phyloP scores from a whole-genome alignment of 1,284 basidiomycete genomes.

The Somion occarium region DNA sequence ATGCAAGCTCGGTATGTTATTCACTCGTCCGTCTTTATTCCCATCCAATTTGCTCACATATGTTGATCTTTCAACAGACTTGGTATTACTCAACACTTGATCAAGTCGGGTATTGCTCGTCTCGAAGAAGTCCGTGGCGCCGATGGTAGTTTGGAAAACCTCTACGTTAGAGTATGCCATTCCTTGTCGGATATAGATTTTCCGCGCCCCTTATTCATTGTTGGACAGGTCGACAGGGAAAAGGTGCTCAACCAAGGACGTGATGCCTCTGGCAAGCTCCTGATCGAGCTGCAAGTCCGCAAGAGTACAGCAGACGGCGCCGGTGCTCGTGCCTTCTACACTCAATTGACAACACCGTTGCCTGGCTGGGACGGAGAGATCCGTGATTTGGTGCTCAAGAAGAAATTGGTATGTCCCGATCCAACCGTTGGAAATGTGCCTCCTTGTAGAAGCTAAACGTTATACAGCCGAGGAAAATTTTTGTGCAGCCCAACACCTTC shows the following conservation, averaged over 20 bases:
- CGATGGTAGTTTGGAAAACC: conserved; percentile 57
- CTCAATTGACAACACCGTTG: conserved; percentile 65
- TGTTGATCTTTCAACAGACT: conserved; percentile 44
- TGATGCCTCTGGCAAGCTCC: conserved; percentile 62
- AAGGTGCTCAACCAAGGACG: conserved; percentile 62
- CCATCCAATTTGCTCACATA: too few relatives aligned
- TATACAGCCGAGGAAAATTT: conserved; percentile 76
- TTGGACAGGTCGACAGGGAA: conserved; percentile 59
- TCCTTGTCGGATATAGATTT: too few relatives aligned
- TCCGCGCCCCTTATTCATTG: neutral
- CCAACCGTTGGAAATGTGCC: neutral
- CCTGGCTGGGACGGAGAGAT: conserved; percentile 72
- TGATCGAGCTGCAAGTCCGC: conserved; percentile 74
- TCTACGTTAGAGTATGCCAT: conserved; percentile 58
- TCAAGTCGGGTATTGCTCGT: conserved; percentile 63
- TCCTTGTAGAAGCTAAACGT: too few relatives aligned
- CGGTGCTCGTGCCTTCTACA: conserved; percentile 73
- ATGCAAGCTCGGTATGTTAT: conserved; percentile 75
- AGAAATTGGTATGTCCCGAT: conserved; percentile 65
- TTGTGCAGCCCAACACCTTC: conserved; percentile 77
- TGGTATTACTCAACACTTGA: conserved; percentile 77
- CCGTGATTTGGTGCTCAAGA: conserved; percentile 69
- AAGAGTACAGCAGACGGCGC: conserved; percentile 80
- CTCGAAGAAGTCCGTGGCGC: conserved; percentile 62
- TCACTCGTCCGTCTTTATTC: neutral